Percentiles rank a stretch among this genome's conserved stretches.
Conservation (phyloP, 2,329 filamentous ascomycete species). For the Xylariaceae sp. region DNA sequence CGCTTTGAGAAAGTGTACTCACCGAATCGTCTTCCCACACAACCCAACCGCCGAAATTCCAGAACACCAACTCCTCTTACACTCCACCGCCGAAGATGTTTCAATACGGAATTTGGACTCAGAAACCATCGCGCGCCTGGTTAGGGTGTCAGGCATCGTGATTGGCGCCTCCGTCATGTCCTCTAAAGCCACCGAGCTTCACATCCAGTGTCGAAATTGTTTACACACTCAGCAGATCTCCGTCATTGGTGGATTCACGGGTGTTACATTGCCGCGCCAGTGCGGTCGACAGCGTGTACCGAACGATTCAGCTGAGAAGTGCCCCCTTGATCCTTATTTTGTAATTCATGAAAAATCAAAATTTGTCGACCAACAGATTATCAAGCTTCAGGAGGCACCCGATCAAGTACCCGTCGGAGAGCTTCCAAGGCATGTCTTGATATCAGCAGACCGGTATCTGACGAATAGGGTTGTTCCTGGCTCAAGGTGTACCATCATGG, state of each 20-base stretch:
- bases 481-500: constrained; percentile 92
- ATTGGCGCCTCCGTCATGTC: constrained; percentile 97
- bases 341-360: constrained; percentile 92
- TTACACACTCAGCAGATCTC: constrained; percentile 72
- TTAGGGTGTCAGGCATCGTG: constrained; percentile 95
- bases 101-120: constrained; percentile 95
- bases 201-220: constrained; percentile 89
- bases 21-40: constrained; percentile 89
- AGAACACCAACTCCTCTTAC: constrained; percentile 91
- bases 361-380: constrained; percentile 97
- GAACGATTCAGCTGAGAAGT: constrained; percentile 74
- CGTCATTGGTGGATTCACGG: constrained; percentile 85
- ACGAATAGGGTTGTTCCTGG: constrained; percentile 96
- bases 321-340: constrained; percentile 93
- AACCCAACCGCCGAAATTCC: constrained; percentile 73
- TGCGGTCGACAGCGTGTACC: constrained; percentile 71
- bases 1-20: constrained; percentile 88
- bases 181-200: constrained; percentile 87
- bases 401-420: constrained; percentile 98
- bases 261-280: constrained; percentile 80
- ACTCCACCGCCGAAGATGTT: constrained; percentile 88
- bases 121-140: constrained; percentile 90
- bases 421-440: constrained; percentile 89
- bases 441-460: constrained; percentile 94
- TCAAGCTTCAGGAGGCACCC: constrained; percentile 96